These are phyloP conservation scores for Nakaseomyces glabratus DNA, from an alignment of 1,139 yeast genomes.

Conservation along the genomic window DNA sequence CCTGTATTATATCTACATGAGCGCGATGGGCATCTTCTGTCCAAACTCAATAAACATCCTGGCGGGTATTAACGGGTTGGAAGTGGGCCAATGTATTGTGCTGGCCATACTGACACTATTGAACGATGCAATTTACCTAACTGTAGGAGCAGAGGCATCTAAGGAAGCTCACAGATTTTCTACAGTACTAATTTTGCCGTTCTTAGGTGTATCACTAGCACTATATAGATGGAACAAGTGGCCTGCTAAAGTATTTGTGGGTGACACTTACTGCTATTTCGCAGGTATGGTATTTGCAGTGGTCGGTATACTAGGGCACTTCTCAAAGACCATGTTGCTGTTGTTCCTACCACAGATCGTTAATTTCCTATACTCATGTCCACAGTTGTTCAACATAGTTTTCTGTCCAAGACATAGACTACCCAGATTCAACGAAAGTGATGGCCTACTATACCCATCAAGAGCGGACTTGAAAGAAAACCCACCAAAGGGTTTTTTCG, in stretches of 20 bases:
- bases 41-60: conserved; percentile 94
- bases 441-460: conserved; percentile 75
- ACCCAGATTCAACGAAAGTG: conserved; percentile 60
- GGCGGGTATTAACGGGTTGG: conserved; percentile 94
- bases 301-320: conserved; percentile 92
- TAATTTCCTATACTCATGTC: conserved; percentile 80
- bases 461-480: conserved; percentile 38
- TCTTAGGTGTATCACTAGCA: conserved; percentile 75
- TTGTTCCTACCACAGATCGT: conserved; percentile 85
- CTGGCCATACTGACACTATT: conserved; percentile 59
- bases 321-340: conserved; percentile 79
- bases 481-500: conserved; percentile 31
- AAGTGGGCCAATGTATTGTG: conserved; percentile 87
- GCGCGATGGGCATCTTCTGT: conserved; percentile 80
- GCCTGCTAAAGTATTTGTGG: conserved; percentile 91
- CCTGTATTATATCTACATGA: conserved; percentile 82
- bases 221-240: conserved; percentile 74
- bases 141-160: conserved; percentile 52
- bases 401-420: conserved; percentile 95
- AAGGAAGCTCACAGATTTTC: conserved; percentile 77
- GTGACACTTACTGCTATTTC: conserved; percentile 95
- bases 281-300: conserved; percentile 99
- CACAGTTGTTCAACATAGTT: conserved; percentile 76
- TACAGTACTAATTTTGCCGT: conserved; percentile 70
- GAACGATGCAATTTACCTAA: conserved; percentile 68